Conservation (phyloP, 2,329 filamentous ascomycete species). For the Nothophoma quercina region DNA sequence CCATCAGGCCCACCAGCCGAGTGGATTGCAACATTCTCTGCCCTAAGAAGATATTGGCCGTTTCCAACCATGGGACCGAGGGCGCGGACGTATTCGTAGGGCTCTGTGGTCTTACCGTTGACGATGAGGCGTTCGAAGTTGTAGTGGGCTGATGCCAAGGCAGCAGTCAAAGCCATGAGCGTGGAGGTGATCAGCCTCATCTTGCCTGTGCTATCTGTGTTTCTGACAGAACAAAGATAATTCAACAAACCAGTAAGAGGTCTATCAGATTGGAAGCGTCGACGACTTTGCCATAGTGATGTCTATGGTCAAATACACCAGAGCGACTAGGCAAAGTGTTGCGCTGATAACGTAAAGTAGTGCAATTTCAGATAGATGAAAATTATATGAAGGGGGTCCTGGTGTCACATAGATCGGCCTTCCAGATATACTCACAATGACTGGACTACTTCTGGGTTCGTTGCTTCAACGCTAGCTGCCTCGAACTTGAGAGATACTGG, state of each 20-base stretch:
- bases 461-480: no score
- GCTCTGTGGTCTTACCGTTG: slow-evolving; percentile 36
- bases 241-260: no score
- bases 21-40: slow-evolving; percentile 54
- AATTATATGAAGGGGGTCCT: neutral
- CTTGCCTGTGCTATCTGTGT: neutral
- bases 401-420: neutral
- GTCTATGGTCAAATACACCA: neutral
- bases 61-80: slow-evolving; percentile 7
- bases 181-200: slow-evolving; percentile 5
- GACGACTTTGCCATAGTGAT: neutral
- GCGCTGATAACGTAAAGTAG: neutral
- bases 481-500: no score
- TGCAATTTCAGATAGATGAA: slow-evolving; percentile 7
- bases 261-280: no score
- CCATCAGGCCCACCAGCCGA: slow-evolving; percentile 37
- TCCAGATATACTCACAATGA: neutral
- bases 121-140: slow-evolving; percentile 49
- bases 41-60: slow-evolving; percentile 50
- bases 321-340: neutral
- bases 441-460: neutral
- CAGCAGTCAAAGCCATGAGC: slow-evolving; percentile 37
- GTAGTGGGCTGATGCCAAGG: slow-evolving; percentile 42
- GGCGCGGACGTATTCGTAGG: slow-evolving; percentile 11
- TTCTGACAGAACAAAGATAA: neutral